phyloP scores from a whole-genome alignment of 1,139 yeast species.

The Candida neerlandica region DNA sequence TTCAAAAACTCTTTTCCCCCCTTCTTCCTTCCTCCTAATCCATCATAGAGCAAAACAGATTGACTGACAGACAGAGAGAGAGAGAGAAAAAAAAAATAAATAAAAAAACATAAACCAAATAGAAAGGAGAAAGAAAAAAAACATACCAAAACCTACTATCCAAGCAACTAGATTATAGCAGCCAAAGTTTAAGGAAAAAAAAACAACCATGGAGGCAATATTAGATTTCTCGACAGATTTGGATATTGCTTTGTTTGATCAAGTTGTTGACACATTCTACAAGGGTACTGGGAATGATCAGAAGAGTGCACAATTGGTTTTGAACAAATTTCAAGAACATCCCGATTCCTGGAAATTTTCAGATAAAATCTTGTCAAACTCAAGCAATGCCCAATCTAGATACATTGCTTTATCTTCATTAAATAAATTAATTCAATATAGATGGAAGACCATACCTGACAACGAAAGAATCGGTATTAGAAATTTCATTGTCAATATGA shows the following conservation, averaged over 20 bases:
- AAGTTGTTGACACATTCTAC: slow-evolving; percentile 85
- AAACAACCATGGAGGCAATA: slow-evolving; percentile 70
- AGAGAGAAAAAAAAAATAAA: background rate
- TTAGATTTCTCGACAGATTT: slow-evolving; percentile 85
- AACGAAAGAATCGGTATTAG: slow-evolving; percentile 89
- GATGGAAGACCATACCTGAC: slow-evolving; percentile 91
- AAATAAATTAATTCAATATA: slow-evolving; percentile 84
- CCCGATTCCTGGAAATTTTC: slow-evolving; percentile 97
- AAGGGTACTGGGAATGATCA: slow-evolving; percentile 81
- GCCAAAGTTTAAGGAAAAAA: background rate
- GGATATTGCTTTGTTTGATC: slow-evolving; percentile 77
- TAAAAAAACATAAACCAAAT: slow-evolving; percentile 1
- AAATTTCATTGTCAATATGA: slow-evolving; percentile 88
- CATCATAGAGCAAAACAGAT: background rate
- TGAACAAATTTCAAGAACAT: slow-evolving; percentile 90
- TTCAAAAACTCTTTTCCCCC: background rate
- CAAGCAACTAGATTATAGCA: background rate
- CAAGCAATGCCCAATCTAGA: slow-evolving; percentile 82
- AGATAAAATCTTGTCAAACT: slow-evolving; percentile 80
- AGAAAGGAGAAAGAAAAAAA: background rate
- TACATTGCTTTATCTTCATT: slow-evolving; percentile 89
- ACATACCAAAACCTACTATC: background rate
- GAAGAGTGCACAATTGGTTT: slow-evolving; percentile 76
- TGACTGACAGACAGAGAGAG: background rate
- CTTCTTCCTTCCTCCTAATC: background rate